Evolutionary conservation across 139 green algal genomes (phyloP), one percentile per base, ranked within the genome.

Genomic region (Eudorina sp.): DNA sequence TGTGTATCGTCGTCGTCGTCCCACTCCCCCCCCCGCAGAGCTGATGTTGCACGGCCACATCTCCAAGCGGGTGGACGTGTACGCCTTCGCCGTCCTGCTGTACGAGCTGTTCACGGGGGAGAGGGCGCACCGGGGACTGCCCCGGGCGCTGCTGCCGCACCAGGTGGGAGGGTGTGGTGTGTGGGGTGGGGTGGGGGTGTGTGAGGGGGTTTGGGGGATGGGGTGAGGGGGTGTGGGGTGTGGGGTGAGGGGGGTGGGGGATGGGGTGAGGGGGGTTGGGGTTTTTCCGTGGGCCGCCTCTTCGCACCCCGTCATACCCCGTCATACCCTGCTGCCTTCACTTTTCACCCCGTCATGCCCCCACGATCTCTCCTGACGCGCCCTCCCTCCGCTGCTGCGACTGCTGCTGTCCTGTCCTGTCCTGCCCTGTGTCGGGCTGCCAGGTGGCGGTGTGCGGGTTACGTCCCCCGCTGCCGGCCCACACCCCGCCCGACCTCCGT

Each of bases 21-120:
- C 41, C 46, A 1, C 46, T 31, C 46, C n/a, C 31, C 46, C 43
- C 27, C 43, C 16, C 41, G 40, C 80, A 76, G 80, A 86, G 60
- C 80, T 86, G 29, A 76, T 86, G 60, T 60, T 86, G 41, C 80
- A 86, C 60, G 80, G 80, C 80, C 80, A 86, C 80, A 76, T 86
- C 43, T 74, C 51, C 60, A 76, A 76, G 80, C 80, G 80, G 0
- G 80, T 86, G 16, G 80, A 86, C 41, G 80, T 86, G 43, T 86
- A 77, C 60, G 80, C 80, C 1, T 76, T 66, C 43, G 80, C 60
- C 19, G 46, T 86, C 29, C 13, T 86, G 48, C 74, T 91, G 36
- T 91, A 45, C 72, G 80, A 86, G 80, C 80, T 91, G 36, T 86
- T 89, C 46, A 91, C 58, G 0, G 88, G 88, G 3, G 88, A 85